Evolutionary conservation across 2,329 filamentous ascomycete genomes (phyloP).

Genomic region (Scedosporium dehoogii): DNA sequence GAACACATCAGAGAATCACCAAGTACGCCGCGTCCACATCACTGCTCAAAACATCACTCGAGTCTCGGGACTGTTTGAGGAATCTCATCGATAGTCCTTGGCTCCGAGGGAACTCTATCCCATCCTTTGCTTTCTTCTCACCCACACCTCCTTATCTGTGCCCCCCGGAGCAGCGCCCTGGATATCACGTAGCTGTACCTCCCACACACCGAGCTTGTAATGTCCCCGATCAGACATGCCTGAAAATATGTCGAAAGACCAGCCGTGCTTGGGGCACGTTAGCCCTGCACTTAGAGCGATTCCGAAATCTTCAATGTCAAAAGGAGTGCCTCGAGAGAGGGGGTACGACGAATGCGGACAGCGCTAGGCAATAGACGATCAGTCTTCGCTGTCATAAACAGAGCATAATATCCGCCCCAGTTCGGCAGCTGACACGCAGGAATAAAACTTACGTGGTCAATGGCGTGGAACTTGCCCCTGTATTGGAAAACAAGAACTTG

Average conservation of each 20-base stretch:
- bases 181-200: constrained; percentile 41
- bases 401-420: background rate
- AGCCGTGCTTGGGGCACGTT: constrained; percentile 58
- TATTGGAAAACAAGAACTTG: constrained; percentile 59
- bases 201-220: constrained; percentile 55
- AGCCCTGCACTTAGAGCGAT: constrained; percentile 51
- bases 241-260: constrained; percentile 60
- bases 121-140: constrained; percentile 31
- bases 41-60: too few relatives aligned
- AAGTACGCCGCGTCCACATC: too few relatives aligned
- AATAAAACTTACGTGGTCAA: constrained; percentile 51
- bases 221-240: constrained; percentile 51
- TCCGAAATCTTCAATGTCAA: constrained; percentile 67
- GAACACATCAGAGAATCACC: too few relatives aligned
- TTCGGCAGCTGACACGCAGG: background rate
- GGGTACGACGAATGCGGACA: constrained; percentile 61
- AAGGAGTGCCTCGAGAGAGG: constrained; percentile 50
- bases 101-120: constrained; percentile 8
- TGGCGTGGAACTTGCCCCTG: constrained; percentile 52
- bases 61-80: too few relatives aligned
- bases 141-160: constrained; percentile 28
- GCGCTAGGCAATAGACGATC: constrained; percentile 29
- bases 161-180: background rate
- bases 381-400: background rate
- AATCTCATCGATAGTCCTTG: too few relatives aligned